Base-by-base conservation (phyloP, 2,329 filamentous ascomycete genomes). In the Xylariales sp. region DNA sequence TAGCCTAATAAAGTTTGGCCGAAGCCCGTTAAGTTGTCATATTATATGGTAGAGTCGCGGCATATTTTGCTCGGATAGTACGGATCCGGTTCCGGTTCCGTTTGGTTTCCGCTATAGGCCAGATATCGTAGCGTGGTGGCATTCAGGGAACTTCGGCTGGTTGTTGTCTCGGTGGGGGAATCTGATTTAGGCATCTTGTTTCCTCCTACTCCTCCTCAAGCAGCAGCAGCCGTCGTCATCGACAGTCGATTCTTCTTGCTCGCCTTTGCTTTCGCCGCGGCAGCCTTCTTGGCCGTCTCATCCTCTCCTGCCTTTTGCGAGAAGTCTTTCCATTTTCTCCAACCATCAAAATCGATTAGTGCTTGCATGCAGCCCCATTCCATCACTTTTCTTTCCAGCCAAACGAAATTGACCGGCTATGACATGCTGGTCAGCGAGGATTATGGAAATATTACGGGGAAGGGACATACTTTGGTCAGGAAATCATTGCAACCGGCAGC, bases 351-450 rank as follows among this genome's bases (percentile, higher is more conserved):
- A 68, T 98, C 93, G 57, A 98, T 97, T 18, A 98, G 76, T 8
- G 93, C 93, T 69, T 97, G 93, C 93, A 98, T 98, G 70, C 93
- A 97, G 43, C 93, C 93, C 93, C 93, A 98, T 72, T 98, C 93
- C 68, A 94, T 96, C 53, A 97, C 90, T 64, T 98, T 98, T 44
- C 91, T 82, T 62, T 96, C 88, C 19, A 98, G 78, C 90, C 91
- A 98, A 45, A 94, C 86, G 59, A 96, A 96, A 61, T 95, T 95
- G 52, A 98, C 91, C 15, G 93, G 93, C 88, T 95, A 58, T 31
- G 35, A 18, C 6, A 16, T 29, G 31, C 4, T 31, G 42, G 20
- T 46, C n/a, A 4, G 14, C 34, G 41, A 46, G 14, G 29, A 22
- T 15, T 3, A 28, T 7, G 14, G 29, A 10, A 28, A 28, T 7